Base-by-base conservation (phyloP, 345 rosid genomes). In the Pelargonium nanum region DNA sequence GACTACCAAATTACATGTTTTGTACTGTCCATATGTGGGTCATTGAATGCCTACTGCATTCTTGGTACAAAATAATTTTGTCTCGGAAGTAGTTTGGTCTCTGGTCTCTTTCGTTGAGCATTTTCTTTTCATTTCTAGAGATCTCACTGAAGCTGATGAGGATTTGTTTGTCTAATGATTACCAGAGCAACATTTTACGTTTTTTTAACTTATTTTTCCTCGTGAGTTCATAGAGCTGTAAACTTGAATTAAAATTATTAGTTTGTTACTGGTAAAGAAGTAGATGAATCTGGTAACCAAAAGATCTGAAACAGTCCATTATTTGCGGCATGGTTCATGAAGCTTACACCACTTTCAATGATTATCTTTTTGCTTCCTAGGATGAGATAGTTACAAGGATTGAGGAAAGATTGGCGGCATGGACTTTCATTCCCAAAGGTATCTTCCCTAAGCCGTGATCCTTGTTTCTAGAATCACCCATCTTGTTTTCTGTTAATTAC, bases 361-460 rank as follows among this genome's bases (percentile, higher is more conserved):
- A 6, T 25, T 53, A 34, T 20, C 17, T 45, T 62, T 67, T 16
- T 58, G 50, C 59, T 57, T 67, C 72, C 44, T 57, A 89, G 99
- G 96, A 87, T 71, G 71, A 72, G 6, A 57, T 85, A 62, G 65
- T 87, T 61, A 72, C 76, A 66, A 85, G 72, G 65, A 73, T 93
- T 40, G 94, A 87, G 67, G 91, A 87, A 69, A 82, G 81, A 80
- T 71, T 93, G 53, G 81, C 97, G 1, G 83, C 91, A 1, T 93
- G 96, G 97, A 85, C 89, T 56, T 85, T 85, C 60, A 86, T 89
- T 66, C 99, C 99, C 4, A 75, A 74, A 77, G 94, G 97, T 84
- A 73, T 40, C 12, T 15, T 63, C 53, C 5, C 24, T 20, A 50
- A 19, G 26, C 32, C 24, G 25, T 19, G 2, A 56, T 61, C 68